Base-by-base conservation (phyloP, 805 yeast genomes). In the Kluyveromyces nonfermentans region DNA sequence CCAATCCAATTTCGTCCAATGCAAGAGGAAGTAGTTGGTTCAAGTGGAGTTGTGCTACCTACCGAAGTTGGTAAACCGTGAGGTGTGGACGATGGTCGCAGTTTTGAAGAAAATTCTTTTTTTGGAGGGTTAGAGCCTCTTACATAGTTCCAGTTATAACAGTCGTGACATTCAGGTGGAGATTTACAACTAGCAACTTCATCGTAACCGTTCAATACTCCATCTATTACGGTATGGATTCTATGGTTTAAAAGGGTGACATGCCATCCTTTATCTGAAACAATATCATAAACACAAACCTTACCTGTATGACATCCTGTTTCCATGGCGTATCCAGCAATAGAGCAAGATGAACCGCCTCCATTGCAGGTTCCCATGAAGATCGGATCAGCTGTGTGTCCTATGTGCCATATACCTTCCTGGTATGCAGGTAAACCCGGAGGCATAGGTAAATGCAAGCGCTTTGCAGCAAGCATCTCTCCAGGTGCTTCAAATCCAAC, bases 331-430 rank as follows among this genome's bases (percentile, higher is more conserved):
- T 87, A 93, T 0, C 98, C 98, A 1, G 85, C 96, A 7, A 86
- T 72, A 47, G 90, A 80, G 63, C 98, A 93, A 1, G 89, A 65
- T 0, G 94, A 82, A 4, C 90, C 78, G 1, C 93, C 94, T 8
- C 98, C 98, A 56, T 85, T 88, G 61, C 98, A 93, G 7, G 87
- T 89, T 0, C 98, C 98, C 90, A 89, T 83, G 56, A 73, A 93
- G 1, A 93, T 85, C 1, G 98, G 98, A 60, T 93, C 98, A 0
- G 96, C 97, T 1, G 93, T 93, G 60, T 93, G 90, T 2, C 98
- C 98, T 58, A 93, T 68, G 60, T 93, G 97, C 94, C 95, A 93
- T 8, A 93, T 75, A 50, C 85, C 82, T 55, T 89, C 97, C 64
- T 77, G 67, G 54, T 80, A 75, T 7, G 69, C 64, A 0, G 96